phyloP scores from a whole-genome alignment of 257 asterid species.

The Perilla frutescens region DNA sequence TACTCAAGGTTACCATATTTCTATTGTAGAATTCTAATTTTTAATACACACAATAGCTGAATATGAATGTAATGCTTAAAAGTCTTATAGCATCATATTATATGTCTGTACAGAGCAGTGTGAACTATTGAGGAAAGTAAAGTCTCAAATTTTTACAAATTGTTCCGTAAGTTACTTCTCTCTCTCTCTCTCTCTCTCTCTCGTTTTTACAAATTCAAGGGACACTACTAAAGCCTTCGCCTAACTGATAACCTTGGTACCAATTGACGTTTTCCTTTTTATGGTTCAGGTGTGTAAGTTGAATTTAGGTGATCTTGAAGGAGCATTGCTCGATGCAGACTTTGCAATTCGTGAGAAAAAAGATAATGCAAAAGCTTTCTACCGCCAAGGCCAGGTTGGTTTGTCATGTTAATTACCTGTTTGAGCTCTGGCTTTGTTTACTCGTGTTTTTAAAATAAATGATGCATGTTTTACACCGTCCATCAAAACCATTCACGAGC shows the following conservation, averaged over 20 bases:
- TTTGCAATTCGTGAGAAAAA: conserved; percentile 87
- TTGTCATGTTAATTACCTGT: conserved; percentile 17
- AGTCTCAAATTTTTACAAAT: conserved; percentile 77
- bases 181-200: conserved; percentile 13
- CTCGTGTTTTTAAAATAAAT: neutral
- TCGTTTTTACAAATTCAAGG: neutral
- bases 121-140: conserved; percentile 57
- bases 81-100: conserved; percentile 27
- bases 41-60: conserved; percentile 4
- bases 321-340: conserved; percentile 82
- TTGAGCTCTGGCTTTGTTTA: neutral
- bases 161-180: conserved; percentile 65
- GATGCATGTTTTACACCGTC: conserved; percentile 10
- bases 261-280: conserved; percentile 18
- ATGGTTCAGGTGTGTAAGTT: conserved; percentile 71
- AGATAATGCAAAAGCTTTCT: conserved; percentile 81
- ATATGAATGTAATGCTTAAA: neutral
- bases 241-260: conserved; percentile 7
- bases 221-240: neutral
- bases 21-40: conserved; percentile 11
- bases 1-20: conserved; percentile 57
- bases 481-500: neutral
- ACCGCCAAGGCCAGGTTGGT: conserved; percentile 93
- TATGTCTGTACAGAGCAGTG: conserved; percentile 48
- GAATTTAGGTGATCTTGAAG: conserved; percentile 81